Evolutionary conservation across 768 basidiomycete genomes (phyloP).

Genomic region (Hydnomerulius pinastri): DNA sequence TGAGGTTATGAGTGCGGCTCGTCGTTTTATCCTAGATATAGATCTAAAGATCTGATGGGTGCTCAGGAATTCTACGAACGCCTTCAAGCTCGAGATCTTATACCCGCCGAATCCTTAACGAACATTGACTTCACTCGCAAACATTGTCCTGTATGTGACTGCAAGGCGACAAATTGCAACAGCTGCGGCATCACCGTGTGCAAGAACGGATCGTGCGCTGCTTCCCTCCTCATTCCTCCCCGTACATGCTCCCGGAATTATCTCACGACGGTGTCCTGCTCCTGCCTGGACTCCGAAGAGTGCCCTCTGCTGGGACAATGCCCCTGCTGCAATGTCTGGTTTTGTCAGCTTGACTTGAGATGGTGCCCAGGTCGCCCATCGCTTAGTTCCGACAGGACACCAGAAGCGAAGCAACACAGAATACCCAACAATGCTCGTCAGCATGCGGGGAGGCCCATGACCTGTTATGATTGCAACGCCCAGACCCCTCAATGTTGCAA

Average conservation of each 20-base stretch:
- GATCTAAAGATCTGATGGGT: not conserved
- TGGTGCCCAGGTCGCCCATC: slow-evolving; percentile 27
- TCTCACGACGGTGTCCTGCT: slow-evolving; percentile 6
- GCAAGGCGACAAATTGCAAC: slow-evolving; percentile 6
- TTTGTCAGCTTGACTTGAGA: slow-evolving; percentile 18
- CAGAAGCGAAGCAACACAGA: not conserved
- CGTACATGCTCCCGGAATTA: slow-evolving; percentile 18
- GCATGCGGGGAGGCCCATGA: no score
- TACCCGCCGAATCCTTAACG: not conserved
- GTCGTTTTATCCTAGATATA: not conserved
- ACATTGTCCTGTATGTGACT: slow-evolving; percentile 17
- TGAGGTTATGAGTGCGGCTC: not conserved
- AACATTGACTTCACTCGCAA: not conserved
- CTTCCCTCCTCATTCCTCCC: slow-evolving; percentile 16
- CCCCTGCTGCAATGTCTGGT: slow-evolving; percentile 23
- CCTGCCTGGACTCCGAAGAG: slow-evolving; percentile 7
- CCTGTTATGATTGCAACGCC: no score
- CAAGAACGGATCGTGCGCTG: slow-evolving; percentile 16
- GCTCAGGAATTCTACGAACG: slow-evolving; percentile 18
- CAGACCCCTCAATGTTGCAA: slow-evolving; percentile 17
- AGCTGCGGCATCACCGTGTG: slow-evolving; percentile 17
- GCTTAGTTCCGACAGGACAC: not conserved
- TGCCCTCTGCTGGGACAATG: slow-evolving; percentile 18
- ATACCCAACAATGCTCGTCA: slow-evolving; percentile 3
- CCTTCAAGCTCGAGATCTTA: slow-evolving; percentile 12